Evolutionary conservation across 768 basidiomycete species (phyloP).

Genomic region (Russula sp.): DNA sequence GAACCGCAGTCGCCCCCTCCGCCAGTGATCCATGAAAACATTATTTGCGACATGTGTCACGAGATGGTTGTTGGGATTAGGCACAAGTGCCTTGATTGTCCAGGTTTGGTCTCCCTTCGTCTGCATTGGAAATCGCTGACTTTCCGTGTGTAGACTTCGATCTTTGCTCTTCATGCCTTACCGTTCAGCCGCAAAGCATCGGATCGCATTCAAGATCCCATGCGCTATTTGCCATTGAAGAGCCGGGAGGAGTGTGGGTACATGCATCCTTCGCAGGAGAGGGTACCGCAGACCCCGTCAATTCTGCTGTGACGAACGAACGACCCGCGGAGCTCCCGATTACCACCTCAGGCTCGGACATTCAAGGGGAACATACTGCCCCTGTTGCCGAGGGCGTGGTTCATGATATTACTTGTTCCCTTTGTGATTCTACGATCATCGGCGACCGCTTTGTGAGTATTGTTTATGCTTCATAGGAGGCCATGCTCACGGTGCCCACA

Average conservation of each 20-base stretch:
- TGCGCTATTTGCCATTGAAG: slow-evolving; percentile 62
- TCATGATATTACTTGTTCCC: slow-evolving; percentile 67
- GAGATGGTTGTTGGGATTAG: slow-evolving; percentile 55
- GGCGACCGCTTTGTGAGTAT: slow-evolving; percentile 67
- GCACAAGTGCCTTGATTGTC: slow-evolving; percentile 78
- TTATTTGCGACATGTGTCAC: slow-evolving; percentile 65
- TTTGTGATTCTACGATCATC: slow-evolving; percentile 65
- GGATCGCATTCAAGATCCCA: slow-evolving; percentile 34
- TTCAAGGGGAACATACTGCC: neutral
- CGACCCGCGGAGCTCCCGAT: neutral
- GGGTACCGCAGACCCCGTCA: slow-evolving; percentile 26
- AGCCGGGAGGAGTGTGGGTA: slow-evolving; percentile 58
- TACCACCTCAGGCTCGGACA: neutral
- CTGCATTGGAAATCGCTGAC: neutral
- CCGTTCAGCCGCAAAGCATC: slow-evolving; percentile 29
- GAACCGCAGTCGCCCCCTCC: neutral
- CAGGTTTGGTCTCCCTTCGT: slow-evolving; percentile 37
- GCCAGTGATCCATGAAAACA: slow-evolving; percentile 42
- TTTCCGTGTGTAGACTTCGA: slow-evolving; percentile 51
- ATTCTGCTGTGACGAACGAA: neutral
- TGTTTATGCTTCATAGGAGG: neutral
- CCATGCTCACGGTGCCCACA: slow-evolving; percentile 28
- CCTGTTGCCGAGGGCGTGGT: slow-evolving; percentile 28
- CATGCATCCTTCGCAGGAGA: slow-evolving; percentile 50
- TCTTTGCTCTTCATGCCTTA: slow-evolving; percentile 56